Conservation (phyloP, 352 stramenopile genomes). For the Phytophthora capsici region DNA sequence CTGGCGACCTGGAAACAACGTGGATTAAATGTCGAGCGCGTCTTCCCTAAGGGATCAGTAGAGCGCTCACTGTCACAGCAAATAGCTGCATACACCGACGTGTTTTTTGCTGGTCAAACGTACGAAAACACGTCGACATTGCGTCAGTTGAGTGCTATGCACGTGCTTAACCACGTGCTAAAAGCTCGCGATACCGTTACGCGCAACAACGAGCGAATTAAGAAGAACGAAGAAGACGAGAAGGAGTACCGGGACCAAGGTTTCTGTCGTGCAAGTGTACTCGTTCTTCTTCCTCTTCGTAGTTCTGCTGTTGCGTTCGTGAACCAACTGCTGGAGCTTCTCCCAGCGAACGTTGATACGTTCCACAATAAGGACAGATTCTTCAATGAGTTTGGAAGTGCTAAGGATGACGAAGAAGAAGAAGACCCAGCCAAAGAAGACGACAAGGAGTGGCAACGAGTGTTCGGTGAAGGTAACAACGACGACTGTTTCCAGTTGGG, state of each 20-base stretch:
- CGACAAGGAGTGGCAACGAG: slow-evolving; percentile 75
- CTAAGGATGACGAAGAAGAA: slow-evolving; percentile 26
- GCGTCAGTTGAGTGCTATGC: slow-evolving; percentile 71
- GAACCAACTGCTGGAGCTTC: slow-evolving; percentile 61
- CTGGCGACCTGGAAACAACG: slow-evolving; percentile 54
- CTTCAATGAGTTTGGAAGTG: slow-evolving; percentile 60
- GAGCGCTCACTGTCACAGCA: slow-evolving; percentile 62
- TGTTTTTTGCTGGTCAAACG: slow-evolving; percentile 78
- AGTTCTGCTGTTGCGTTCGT: slow-evolving; percentile 72
- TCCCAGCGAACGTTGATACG: slow-evolving; percentile 59
- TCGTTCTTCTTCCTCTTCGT: slow-evolving; percentile 73
- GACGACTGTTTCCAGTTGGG: slow-evolving; percentile 86
- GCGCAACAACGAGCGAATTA: slow-evolving; percentile 76
- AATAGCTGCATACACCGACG: slow-evolving; percentile 63
- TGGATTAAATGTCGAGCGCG: slow-evolving; percentile 39
- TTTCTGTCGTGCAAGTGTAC: slow-evolving; percentile 72
- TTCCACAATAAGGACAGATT: slow-evolving; percentile 87
- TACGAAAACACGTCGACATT: slow-evolving; percentile 58
- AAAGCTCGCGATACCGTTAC: slow-evolving; percentile 74
- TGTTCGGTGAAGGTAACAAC: slow-evolving; percentile 79
- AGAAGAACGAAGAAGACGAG: slow-evolving; percentile 53
- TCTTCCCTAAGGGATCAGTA: slow-evolving; percentile 44
- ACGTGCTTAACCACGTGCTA: slow-evolving; percentile 82
- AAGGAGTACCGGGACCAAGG: slow-evolving; percentile 85
- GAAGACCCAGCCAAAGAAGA: slow-evolving; percentile 28